Evolutionary conservation across 2,329 filamentous ascomycete genomes (phyloP), one percentile per base, ranked within the genome.

Genomic region (Aspergillus sp.): DNA sequence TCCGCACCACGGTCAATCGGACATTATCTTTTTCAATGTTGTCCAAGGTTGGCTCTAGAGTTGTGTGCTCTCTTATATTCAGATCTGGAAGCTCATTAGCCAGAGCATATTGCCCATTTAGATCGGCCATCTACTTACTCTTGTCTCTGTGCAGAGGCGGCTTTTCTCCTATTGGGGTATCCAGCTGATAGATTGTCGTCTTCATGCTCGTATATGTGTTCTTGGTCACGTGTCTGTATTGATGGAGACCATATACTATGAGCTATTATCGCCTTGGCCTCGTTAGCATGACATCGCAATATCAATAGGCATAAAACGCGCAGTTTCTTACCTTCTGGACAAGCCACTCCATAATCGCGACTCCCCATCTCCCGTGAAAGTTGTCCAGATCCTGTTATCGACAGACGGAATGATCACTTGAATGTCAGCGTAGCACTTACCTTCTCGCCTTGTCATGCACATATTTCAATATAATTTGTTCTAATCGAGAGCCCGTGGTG

Each of bases 301-400:
- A 38, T 15, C 19, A 17, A 2, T 9, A 9, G 5, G 2, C 1
- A 9, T 38, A 3, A 7, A 38, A 12, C 1, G 1, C 5, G 10
- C 7, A 17, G 35, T 3, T 3, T 23, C 9, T 19, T 44, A 57
- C 56, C 51, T 55, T 59, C 10, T 46, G 7, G 5, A 60, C 43
- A 37, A 61, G 55, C 59, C 59, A 62, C 0, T 44, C 0, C 52
- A 61, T 60, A 1, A 51, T 41, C 1, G 45, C 0, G 9, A 61
- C 52, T 5, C 3, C 1, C 25, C 55, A 51, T 15, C 48, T 2
- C 2, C 57, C 53, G 7, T 49, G 0, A 13, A 43, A 55, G 4
- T 41, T 4, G 41, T 41, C 9, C 47, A 59, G n/a, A 45, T 53
- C 25, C 59, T 60, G 10, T 2, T 2, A 9, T 3, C n/a, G 22